phyloP scores from a whole-genome alignment of 176 grass and related monocot genomes.

The Echinochloa phyllopogon region DNA sequence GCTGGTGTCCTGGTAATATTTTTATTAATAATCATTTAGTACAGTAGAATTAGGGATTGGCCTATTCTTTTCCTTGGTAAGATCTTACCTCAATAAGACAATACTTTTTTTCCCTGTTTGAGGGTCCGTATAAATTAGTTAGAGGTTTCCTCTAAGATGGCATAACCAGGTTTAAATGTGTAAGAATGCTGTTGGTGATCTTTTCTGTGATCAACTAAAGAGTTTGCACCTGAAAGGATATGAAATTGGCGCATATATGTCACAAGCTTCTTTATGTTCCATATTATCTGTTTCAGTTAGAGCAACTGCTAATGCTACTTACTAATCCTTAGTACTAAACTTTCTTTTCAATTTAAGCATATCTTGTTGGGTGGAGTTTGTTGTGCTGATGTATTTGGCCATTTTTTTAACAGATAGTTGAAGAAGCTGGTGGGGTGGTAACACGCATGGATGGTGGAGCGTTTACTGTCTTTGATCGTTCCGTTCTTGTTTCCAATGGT shows the following conservation, averaged over 20 bases:
- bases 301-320: not conserved
- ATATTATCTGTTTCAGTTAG: slow-evolving; percentile 15
- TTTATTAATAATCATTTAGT: slow-evolving; percentile 20
- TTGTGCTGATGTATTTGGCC: slow-evolving; percentile 30
- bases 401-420: slow-evolving; percentile 70
- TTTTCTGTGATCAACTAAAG: slow-evolving; percentile 16
- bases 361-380: not conserved
- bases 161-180: not conserved
- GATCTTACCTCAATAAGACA: slow-evolving; percentile 20
- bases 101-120: slow-evolving; percentile 13
- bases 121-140: not conserved
- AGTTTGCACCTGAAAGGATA: not conserved
- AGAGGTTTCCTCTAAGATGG: not conserved
- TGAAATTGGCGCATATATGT: slow-evolving; percentile 4
- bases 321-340: slow-evolving; percentile 4
- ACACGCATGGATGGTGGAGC: slow-evolving; percentile 87
- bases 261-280: not conserved
- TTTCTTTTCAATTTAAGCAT: slow-evolving; percentile 5
- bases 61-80: not conserved
- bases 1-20: slow-evolving; percentile 75
- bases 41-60: not conserved
- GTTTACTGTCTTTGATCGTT: slow-evolving; percentile 96
- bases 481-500: slow-evolving; percentile 90
- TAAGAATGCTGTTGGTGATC: not conserved
- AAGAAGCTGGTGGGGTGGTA: slow-evolving; percentile 92